Percentiles rank a stretch among this genome's conserved stretches.
Conservation (phyloP, 352 stramenopile genomes). For the Aphanomyces astaci region DNA sequence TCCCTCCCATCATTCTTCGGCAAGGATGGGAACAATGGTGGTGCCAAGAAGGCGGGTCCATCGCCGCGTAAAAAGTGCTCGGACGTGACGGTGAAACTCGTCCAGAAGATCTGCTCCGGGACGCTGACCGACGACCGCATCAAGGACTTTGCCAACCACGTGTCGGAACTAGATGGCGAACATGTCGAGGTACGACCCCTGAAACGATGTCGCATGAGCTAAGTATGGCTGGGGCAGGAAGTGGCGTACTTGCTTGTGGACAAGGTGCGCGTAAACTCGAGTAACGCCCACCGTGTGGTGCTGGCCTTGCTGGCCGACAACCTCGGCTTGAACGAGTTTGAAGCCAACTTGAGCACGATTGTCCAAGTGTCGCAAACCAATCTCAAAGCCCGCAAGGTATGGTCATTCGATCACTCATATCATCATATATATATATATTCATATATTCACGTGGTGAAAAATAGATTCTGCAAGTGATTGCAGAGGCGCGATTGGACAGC, state of each 20-base stretch:
- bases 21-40: neutral
- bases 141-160: slow-evolving; percentile 51
- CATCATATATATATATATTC: too few species aligned
- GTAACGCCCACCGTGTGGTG: slow-evolving; percentile 60
- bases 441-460: neutral
- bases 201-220: neutral
- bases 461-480: slow-evolving; percentile 68
- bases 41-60: neutral
- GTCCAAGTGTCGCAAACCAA: slow-evolving; percentile 78
- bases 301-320: slow-evolving; percentile 73
- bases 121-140: slow-evolving; percentile 65
- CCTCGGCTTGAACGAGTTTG: slow-evolving; percentile 67
- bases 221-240: slow-evolving; percentile 38
- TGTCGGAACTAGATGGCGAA: slow-evolving; percentile 61
- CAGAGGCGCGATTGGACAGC: slow-evolving; percentile 35
- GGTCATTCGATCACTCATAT: too few species aligned
- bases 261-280: slow-evolving; percentile 72
- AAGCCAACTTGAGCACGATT: slow-evolving; percentile 66
- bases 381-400: slow-evolving; percentile 62
- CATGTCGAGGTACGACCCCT: slow-evolving; percentile 1
- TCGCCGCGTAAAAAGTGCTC: slow-evolving; percentile 14
- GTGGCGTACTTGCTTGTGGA: slow-evolving; percentile 75
- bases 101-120: slow-evolving; percentile 79
- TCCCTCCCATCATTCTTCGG: slow-evolving; percentile 41
- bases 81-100: slow-evolving; percentile 49